These are phyloP conservation scores for Fusarium succisae DNA, from an alignment of 2,329 filamentous ascomycete genomes.

Conservation along the genomic window DNA sequence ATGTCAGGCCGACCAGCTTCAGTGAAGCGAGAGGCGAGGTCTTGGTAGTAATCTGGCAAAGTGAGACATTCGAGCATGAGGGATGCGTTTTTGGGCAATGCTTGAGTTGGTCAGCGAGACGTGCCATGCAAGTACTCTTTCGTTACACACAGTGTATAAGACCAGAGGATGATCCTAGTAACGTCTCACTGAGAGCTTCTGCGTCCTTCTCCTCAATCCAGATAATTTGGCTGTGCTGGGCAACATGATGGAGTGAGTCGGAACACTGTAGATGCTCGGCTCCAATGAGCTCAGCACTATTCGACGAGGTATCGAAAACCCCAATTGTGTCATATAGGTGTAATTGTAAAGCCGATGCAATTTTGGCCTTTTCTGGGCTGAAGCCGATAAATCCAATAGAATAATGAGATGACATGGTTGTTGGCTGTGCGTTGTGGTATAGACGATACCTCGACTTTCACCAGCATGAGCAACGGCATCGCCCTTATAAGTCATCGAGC, in stretches of 20 bases:
- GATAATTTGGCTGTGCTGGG: background rate
- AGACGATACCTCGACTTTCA: background rate
- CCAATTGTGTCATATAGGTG: no score
- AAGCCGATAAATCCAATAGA: background rate
- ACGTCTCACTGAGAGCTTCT: accelerated
- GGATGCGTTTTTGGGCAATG: background rate
- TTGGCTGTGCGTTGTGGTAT: background rate
- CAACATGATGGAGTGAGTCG: background rate
- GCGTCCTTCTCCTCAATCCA: background rate
- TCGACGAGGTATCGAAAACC: no score
- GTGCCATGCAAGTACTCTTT: no score
- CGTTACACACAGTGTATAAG: no score
- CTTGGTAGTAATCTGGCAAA: background rate
- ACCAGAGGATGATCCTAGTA: accelerated
- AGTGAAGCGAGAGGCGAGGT: background rate
- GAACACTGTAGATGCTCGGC: accelerated
- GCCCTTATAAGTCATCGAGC: background rate
- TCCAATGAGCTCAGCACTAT: accelerated
- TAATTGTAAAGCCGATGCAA: background rate
- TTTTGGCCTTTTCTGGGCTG: background rate
- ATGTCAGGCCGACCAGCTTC: background rate
- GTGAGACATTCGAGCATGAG: background rate
- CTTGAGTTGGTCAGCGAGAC: background rate
- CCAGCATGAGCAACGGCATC: background rate
- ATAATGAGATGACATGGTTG: background rate